These are phyloP conservation scores for Lasiosphaeris hirsuta DNA, from an alignment of 495 filamentous ascomycete species.

Conservation along the genomic window DNA sequence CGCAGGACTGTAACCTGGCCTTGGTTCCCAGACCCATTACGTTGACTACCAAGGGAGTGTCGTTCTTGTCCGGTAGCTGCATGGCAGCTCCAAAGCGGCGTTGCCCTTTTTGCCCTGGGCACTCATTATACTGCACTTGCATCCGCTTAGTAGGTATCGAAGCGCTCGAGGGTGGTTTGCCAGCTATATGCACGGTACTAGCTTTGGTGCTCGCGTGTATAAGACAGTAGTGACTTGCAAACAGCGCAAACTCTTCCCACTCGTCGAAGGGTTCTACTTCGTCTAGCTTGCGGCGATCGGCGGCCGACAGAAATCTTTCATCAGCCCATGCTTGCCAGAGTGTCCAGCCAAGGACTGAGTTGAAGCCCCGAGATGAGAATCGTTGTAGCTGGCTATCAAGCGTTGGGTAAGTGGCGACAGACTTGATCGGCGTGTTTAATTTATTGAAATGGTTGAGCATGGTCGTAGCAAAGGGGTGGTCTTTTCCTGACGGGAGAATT, in stretches of 20 bases:
- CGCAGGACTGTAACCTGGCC: constrained; percentile 56
- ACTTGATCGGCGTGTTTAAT: constrained; percentile 69
- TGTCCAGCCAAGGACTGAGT: constrained; percentile 53
- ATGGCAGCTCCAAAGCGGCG: constrained; percentile 42
- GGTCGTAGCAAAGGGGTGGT: constrained; percentile 81
- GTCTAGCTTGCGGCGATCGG: constrained; percentile 58
- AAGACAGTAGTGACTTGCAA: constrained; percentile 81
- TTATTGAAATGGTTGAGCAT: constrained; percentile 87
- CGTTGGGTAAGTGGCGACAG: constrained; percentile 66
- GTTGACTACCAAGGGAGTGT: constrained; percentile 29
- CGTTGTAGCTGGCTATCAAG: constrained; percentile 60
- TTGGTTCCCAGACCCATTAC: constrained; percentile 61
- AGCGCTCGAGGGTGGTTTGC: background rate
- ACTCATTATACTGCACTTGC: constrained; percentile 26
- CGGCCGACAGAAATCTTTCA: constrained; percentile 53
- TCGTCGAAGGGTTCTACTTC: constrained; percentile 82
- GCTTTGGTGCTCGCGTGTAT: constrained; percentile 54
- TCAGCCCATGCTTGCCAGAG: constrained; percentile 80
- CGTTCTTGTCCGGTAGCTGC: constrained; percentile 9
- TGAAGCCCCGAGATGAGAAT: constrained; percentile 66
- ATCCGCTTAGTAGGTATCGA: background rate
- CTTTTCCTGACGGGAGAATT: constrained; percentile 68
- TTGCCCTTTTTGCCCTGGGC: constrained; percentile 33
- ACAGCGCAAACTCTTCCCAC: constrained; percentile 92
- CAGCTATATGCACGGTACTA: background rate